These are phyloP conservation scores for Reutealis trisperma DNA, from an alignment of 345 rosid genomes.

Conservation along the genomic window DNA sequence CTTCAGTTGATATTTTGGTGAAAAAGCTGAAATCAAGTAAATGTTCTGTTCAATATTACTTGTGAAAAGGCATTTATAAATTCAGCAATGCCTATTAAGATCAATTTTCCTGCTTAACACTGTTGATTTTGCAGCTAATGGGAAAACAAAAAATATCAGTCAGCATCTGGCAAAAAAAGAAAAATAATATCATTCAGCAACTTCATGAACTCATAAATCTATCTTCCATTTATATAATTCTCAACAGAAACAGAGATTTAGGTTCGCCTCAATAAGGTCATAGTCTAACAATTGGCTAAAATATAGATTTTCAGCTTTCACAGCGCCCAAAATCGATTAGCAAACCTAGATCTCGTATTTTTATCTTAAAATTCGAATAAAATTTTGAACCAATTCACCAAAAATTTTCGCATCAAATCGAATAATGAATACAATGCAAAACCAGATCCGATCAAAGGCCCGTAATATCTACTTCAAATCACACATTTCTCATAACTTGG, in stretches of 20 bases:
- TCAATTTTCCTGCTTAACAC: background rate
- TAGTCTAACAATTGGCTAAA: background rate
- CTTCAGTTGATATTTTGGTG: background rate
- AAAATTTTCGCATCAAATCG: background rate
- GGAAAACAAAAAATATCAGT: background rate
- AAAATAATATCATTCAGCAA: background rate
- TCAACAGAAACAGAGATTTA: background rate
- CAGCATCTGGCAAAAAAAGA: no score
- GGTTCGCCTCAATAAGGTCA: background rate
- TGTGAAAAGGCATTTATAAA: background rate
- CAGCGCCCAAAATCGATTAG: background rate
- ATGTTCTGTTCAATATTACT: background rate
- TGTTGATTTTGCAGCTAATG: background rate
- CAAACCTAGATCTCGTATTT: background rate
- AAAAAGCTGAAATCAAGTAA: background rate
- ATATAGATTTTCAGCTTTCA: background rate
- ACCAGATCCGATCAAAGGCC: background rate
- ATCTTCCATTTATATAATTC: background rate
- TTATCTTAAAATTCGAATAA: background rate
- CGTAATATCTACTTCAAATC: background rate
- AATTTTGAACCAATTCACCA: background rate
- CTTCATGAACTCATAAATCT: slow-evolving; percentile 4
- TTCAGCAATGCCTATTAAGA: background rate
- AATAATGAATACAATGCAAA: background rate
- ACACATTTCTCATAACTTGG: background rate